These are phyloP conservation scores for Arachis monticola DNA, from an alignment of 331 rosid genomes.

Conservation along the genomic window DNA sequence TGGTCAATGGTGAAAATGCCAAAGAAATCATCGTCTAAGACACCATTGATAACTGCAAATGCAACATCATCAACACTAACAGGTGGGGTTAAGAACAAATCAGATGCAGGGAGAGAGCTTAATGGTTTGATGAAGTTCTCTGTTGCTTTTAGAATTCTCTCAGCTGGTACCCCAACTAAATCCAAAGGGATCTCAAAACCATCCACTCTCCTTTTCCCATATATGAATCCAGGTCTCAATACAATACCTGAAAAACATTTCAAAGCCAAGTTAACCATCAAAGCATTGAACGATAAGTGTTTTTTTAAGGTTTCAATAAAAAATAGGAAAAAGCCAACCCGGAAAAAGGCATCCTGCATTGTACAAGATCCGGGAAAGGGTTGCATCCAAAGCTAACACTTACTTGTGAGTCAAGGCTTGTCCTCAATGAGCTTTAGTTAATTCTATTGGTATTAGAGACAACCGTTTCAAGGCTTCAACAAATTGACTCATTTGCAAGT, in stretches of 20 bases:
- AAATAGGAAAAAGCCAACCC: no score
- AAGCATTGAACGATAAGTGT: not conserved
- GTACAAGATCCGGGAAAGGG: no score
- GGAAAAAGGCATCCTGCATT: no score
- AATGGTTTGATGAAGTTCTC: slow-evolving; percentile 83
- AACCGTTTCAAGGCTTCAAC: no score
- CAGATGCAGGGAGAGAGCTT: slow-evolving; percentile 91
- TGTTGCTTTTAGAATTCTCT: slow-evolving; percentile 64
- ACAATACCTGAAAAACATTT: slow-evolving; percentile 72
- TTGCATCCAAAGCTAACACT: no score
- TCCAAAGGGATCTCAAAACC: slow-evolving; percentile 90
- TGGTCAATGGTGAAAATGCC: slow-evolving; percentile 89
- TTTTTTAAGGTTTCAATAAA: no score
- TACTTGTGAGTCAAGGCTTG: no score
- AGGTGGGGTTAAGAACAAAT: slow-evolving; percentile 83
- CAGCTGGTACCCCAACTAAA: slow-evolving; percentile 80
- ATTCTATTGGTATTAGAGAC: not conserved
- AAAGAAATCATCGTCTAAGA: slow-evolving; percentile 81
- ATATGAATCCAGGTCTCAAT: slow-evolving; percentile 85
- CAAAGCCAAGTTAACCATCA: slow-evolving; percentile 25
- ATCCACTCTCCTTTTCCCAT: slow-evolving; percentile 87
- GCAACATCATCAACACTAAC: slow-evolving; percentile 93
- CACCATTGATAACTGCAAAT: slow-evolving; percentile 69
- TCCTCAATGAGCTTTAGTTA: slow-evolving; percentile 7
- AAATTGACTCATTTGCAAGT: not conserved